A percentile compares a stretch with the other conserved stretches of the same genome.
These are phyloP conservation scores for Colletotrichum sp. DNA, from an alignment of 2,329 filamentous ascomycete genomes.

Conservation along the genomic window DNA sequence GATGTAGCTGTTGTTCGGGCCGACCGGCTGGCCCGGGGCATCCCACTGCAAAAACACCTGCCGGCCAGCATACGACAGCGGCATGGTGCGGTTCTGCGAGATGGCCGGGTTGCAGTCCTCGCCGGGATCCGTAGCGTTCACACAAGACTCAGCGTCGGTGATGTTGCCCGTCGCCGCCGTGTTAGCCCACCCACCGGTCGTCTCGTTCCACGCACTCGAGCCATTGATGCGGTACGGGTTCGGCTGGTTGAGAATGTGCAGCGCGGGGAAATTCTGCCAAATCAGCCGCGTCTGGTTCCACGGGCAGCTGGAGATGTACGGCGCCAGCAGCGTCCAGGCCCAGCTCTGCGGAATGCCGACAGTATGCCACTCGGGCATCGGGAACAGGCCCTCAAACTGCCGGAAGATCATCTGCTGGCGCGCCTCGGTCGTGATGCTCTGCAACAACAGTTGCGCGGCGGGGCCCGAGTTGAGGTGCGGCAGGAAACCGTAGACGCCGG, in stretches of 20 bases:
- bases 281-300: slow-evolving; percentile 73
- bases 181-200: slow-evolving; percentile 62
- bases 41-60: slow-evolving; percentile 78
- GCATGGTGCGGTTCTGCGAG: slow-evolving; percentile 70
- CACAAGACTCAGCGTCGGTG: slow-evolving; percentile 53
- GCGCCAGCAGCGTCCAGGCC: slow-evolving; percentile 82
- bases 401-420: slow-evolving; percentile 87
- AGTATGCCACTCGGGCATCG: slow-evolving; percentile 85
- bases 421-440: slow-evolving; percentile 79
- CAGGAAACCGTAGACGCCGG: slow-evolving; percentile 82
- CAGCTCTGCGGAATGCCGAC: slow-evolving; percentile 82
- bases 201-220: slow-evolving; percentile 67
- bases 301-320: slow-evolving; percentile 81
- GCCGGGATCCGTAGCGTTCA: slow-evolving; percentile 58
- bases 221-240: slow-evolving; percentile 73
- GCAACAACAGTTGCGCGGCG: slow-evolving; percentile 73
- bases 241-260: slow-evolving; percentile 77
- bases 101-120: slow-evolving; percentile 69
- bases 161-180: slow-evolving; percentile 56
- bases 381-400: slow-evolving; percentile 79
- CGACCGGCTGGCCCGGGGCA: slow-evolving; percentile 67
- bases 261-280: slow-evolving; percentile 84
- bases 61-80: slow-evolving; percentile 77
- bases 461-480: slow-evolving; percentile 79
- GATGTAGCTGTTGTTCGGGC: slow-evolving; percentile 84